phyloP scores from a whole-genome alignment of 1,284 basidiomycete genomes.

The Mycena sp. region DNA sequence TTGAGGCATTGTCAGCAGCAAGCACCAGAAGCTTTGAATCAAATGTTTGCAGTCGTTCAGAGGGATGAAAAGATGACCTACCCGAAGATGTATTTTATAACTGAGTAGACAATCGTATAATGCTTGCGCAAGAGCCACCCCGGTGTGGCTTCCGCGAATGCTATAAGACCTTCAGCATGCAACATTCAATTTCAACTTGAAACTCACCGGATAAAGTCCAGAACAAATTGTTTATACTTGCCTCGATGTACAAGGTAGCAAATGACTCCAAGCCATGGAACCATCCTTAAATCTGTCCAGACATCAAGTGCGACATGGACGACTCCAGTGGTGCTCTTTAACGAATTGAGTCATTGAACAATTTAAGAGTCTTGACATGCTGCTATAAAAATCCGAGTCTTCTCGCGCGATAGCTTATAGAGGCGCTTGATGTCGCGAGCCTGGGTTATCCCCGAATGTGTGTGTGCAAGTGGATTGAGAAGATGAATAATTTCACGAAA shows the following conservation, averaged over 20 bases:
- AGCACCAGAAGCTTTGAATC: too few relatives aligned
- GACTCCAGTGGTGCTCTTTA: slow-evolving; percentile 5
- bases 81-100: too few relatives aligned
- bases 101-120: too few relatives aligned
- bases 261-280: too few relatives aligned
- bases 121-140: too few relatives aligned
- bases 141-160: too few relatives aligned
- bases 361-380: not conserved
- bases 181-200: too few relatives aligned
- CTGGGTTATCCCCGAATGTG: slow-evolving; percentile 6
- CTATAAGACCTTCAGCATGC: too few relatives aligned
- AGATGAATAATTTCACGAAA: slow-evolving; percentile 8
- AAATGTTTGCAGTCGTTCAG: too few relatives aligned
- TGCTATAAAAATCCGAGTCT: slow-evolving; percentile 2
- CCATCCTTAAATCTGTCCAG: not conserved
- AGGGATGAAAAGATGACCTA: too few relatives aligned
- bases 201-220: too few relatives aligned
- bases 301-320: slow-evolving; percentile 4
- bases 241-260: slow-evolving; percentile 1
- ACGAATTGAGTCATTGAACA: not conserved
- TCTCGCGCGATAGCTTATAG: not conserved
- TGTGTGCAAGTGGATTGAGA: slow-evolving; percentile 8
- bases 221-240: not conserved
- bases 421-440: not conserved
- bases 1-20: too few relatives aligned